These are phyloP conservation scores for Brassica nigra DNA, from an alignment of 345 rosid genomes.

Conservation along the genomic window DNA sequence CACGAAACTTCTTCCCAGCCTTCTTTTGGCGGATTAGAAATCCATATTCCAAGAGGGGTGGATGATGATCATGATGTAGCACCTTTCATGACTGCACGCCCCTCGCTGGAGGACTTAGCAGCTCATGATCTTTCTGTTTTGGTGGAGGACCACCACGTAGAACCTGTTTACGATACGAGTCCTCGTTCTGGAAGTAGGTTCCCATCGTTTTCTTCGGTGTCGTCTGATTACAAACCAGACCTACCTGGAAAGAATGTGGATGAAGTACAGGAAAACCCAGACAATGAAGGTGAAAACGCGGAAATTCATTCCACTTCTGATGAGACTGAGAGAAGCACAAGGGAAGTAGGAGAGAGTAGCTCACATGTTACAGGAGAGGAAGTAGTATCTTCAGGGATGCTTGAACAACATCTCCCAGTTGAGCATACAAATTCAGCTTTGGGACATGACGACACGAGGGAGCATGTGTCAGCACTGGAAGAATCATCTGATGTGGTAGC, in stretches of 20 bases:
- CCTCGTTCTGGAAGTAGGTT: slow-evolving; percentile 59
- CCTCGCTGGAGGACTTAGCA: slow-evolving; percentile 47
- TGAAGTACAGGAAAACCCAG: slow-evolving; percentile 33
- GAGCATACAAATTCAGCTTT: slow-evolving; percentile 25
- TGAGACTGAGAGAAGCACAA: slow-evolving; percentile 43
- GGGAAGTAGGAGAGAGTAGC: slow-evolving; percentile 43
- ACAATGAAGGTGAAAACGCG: slow-evolving; percentile 40
- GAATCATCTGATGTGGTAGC: slow-evolving; percentile 42
- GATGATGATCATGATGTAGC: slow-evolving; percentile 48
- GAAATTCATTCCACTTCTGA: background rate
- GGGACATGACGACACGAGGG: slow-evolving; percentile 17
- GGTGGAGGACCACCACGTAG: slow-evolving; percentile 50
- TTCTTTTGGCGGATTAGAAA: slow-evolving; percentile 43
- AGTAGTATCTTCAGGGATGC: slow-evolving; percentile 34
- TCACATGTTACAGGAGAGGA: slow-evolving; percentile 32
- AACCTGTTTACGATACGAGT: slow-evolving; percentile 91
- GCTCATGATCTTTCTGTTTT: slow-evolving; percentile 36
- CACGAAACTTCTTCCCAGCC: slow-evolving; percentile 44
- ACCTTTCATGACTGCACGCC: slow-evolving; percentile 43
- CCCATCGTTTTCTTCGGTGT: slow-evolving; percentile 61
- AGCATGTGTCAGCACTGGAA: slow-evolving; percentile 31
- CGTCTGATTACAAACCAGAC: slow-evolving; percentile 56
- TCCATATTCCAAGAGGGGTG: slow-evolving; percentile 30
- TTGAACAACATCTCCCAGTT: slow-evolving; percentile 34
- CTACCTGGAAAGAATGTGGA: slow-evolving; percentile 45